Base-by-base conservation (phyloP, 2,329 filamentous ascomycete species). In the Beauveria australis region DNA sequence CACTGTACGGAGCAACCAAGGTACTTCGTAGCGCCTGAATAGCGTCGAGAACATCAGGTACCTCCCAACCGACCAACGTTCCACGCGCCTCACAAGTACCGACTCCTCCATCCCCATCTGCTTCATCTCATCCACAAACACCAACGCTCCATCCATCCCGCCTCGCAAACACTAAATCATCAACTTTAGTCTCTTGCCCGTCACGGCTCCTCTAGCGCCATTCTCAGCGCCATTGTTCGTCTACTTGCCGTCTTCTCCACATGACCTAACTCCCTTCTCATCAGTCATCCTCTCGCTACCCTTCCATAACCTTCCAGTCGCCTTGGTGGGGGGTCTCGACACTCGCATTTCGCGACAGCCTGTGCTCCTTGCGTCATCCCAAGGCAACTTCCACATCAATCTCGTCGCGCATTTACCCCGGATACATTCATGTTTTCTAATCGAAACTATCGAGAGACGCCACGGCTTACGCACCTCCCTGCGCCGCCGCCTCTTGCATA, bases 351-450 rank as follows among this genome's bases (percentile, higher is more conserved):
- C 48, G 48, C 56, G 48, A 59, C 56, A 59, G 56, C 24, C 56
- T 59, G 24, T 53, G 37, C 56, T 59, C 56, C 48, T 59, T 59
- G 56, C 56, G 56, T 53, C 56, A 59, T 59, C 40, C 56, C 56
- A 53, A 53, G 48, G 46, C 48, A 59, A 53, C 26, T 18, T 8
- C 22, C 55, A 51, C 37, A 19, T 46, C 28, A 44, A 48, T 48
- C 53, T 19, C 26, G 26, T 9, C 7, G 54, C 44, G 4, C 54
- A 52, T 59, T 22, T 46, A 59, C 46, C 41, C 57, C n/a, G 28
- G 28, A 53, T 24, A 46, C 49, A 60, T 49, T 43, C 58, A 60
- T 60, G 58, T 48, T 48, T 60, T 18, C 49, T 48, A 18, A 18
- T 53, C 58, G 30, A 22, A 28, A 19, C 18, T 18, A 19, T 48